Evolutionary conservation across 2,329 filamentous ascomycete species (phyloP).

Genomic region (Penicillium freii): DNA sequence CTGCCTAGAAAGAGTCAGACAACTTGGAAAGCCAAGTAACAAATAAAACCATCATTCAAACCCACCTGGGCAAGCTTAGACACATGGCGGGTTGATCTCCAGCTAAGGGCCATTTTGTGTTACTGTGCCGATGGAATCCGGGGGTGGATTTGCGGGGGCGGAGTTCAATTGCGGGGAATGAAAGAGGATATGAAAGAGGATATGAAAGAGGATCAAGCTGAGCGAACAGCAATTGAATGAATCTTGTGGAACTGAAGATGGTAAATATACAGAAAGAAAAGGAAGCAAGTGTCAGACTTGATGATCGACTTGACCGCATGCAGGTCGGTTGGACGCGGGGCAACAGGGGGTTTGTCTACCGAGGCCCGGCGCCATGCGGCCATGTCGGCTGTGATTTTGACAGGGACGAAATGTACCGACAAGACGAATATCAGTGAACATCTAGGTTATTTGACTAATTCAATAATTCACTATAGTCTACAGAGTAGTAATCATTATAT

Average conservation of each 20-base stretch:
- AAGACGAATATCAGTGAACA: neutral
- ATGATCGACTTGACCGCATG: constrained; percentile 14
- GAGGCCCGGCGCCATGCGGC: constrained; percentile 28
- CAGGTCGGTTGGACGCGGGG: constrained; percentile 26
- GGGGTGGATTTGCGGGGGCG: constrained; percentile 26
- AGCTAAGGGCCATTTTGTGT: constrained; percentile 34
- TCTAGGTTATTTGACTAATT: neutral
- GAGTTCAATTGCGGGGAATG: constrained; percentile 20
- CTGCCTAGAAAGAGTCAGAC: constrained; percentile 16
- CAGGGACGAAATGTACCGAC: neutral
- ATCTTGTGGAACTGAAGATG: neutral
- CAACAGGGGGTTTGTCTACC: constrained; percentile 15
- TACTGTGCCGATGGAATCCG: constrained; percentile 19
- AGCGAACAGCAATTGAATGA: constrained; percentile 3
- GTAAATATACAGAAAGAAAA: neutral
- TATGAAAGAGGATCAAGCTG: neutral
- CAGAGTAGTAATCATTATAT: neutral
- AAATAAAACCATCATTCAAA: neutral
- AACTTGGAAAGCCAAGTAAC: neutral
- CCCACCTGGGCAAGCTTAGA: constrained; percentile 39
- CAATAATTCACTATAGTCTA: too few species aligned
- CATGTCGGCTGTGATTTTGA: neutral
- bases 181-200: neutral
- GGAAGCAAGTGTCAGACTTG: neutral
- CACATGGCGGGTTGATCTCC: constrained; percentile 41